phyloP scores from a whole-genome alignment of 805 yeast species.

The Cyberlindnera nakhonratchasimensis region DNA sequence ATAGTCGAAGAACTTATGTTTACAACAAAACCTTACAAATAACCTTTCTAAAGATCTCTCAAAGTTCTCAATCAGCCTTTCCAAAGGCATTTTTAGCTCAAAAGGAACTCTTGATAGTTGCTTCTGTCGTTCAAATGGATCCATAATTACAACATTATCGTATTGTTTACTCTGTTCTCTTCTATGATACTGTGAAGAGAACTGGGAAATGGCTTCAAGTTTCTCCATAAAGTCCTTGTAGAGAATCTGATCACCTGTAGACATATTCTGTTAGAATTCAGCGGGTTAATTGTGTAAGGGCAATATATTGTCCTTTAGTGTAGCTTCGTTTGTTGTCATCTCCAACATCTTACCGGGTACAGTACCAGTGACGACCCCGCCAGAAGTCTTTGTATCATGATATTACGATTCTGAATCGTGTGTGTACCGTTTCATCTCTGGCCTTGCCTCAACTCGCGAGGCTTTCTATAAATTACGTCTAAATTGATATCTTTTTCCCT shows the following conservation, averaged over 20 bases:
- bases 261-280: too few relatives aligned
- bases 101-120: slow-evolving; percentile 2
- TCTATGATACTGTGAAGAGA: not conserved
- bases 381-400: too few relatives aligned
- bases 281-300: too few relatives aligned
- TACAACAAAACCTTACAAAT: slow-evolving; percentile 2
- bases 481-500: too few relatives aligned
- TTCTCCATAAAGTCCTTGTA: not conserved
- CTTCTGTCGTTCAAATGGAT: slow-evolving; percentile 3
- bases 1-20: not conserved
- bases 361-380: not conserved
- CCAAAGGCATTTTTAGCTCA: not conserved
- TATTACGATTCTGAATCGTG: too few relatives aligned
- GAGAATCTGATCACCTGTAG: not conserved
- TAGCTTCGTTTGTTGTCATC: too few relatives aligned
- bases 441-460: not conserved
- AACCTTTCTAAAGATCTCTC: slow-evolving; percentile 6
- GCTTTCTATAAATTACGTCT: too few relatives aligned
- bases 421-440: too few relatives aligned
- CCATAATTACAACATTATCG: slow-evolving; percentile 3
- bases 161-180: not conserved
- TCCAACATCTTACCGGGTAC: too few relatives aligned
- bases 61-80: slow-evolving; percentile 3
- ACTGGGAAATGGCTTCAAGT: not conserved
- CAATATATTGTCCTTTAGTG: too few relatives aligned